A percentile compares a stretch with the other conserved stretches of the same genome.
phyloP scores from a whole-genome alignment of 208 protist species.

The Trypanosoma caninum region DNA sequence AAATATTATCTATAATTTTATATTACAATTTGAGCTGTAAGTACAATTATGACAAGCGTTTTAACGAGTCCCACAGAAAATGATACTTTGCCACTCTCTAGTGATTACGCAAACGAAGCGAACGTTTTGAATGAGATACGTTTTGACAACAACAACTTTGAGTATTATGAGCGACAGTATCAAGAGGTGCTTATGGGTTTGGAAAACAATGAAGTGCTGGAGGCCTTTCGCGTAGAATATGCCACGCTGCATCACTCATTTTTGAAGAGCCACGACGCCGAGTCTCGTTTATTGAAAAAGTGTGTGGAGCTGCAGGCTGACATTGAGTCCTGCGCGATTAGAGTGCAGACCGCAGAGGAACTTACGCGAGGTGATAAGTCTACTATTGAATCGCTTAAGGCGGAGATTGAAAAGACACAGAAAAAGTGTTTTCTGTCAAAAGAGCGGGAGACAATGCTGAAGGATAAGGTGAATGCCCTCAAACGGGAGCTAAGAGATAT shows the following conservation, averaged over 20 bases:
- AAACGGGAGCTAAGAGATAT: slow-evolving; percentile 94
- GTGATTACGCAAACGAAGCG: slow-evolving; percentile 30
- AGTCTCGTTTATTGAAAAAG: slow-evolving; percentile 96
- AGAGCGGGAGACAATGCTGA: slow-evolving; percentile 93
- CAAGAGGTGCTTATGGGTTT: slow-evolving; percentile 93
- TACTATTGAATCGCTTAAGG: slow-evolving; percentile 92
- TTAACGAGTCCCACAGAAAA: not conserved
- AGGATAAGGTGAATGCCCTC: slow-evolving; percentile 92
- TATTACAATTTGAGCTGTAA: no score
- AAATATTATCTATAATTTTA: no score
- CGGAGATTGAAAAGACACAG: slow-evolving; percentile 93
- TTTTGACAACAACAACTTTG: slow-evolving; percentile 70
- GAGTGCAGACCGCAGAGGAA: slow-evolving; percentile 93
- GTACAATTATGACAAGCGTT: not conserved
- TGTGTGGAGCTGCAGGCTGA: slow-evolving; percentile 94
- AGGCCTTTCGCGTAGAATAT: slow-evolving; percentile 96
- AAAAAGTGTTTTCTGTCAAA: slow-evolving; percentile 90
- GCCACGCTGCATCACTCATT: slow-evolving; percentile 96
- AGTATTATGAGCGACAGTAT: slow-evolving; percentile 93
- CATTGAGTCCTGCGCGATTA: slow-evolving; percentile 93
- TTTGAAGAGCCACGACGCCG: slow-evolving; percentile 96
- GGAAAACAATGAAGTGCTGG: slow-evolving; percentile 92
- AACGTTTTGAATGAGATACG: slow-evolving; percentile 51
- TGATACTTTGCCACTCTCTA: not conserved
- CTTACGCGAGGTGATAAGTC: slow-evolving; percentile 93